Conservation (phyloP, 192 early-diverging fungal species). For the Backusella sp. region DNA sequence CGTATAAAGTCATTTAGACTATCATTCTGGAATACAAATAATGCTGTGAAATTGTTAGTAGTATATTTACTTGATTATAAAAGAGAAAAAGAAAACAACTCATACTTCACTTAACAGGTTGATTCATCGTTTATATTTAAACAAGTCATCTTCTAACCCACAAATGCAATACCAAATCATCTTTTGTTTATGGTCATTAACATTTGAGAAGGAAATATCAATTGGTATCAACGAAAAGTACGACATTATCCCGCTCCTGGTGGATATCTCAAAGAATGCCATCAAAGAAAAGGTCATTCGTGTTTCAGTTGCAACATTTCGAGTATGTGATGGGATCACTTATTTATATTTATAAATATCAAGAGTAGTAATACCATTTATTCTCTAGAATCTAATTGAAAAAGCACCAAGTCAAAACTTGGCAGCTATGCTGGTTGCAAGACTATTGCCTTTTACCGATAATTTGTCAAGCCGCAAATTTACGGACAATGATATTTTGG, state of each 20-base stretch:
- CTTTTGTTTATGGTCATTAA: too few relatives aligned
- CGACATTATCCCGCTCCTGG: slow-evolving; percentile 79
- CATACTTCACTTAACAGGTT: slow-evolving; percentile 41
- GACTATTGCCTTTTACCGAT: slow-evolving; percentile 71
- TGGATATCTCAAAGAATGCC: slow-evolving; percentile 89
- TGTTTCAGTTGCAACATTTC: slow-evolving; percentile 85
- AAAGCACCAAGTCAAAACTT: slow-evolving; percentile 81
- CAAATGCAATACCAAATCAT: slow-evolving; percentile 90
- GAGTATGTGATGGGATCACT: slow-evolving; percentile 39
- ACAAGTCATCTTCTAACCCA: slow-evolving; percentile 60
- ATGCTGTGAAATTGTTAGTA: slow-evolving; percentile 52
- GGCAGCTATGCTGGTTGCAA: slow-evolving; percentile 85
- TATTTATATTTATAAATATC: too few relatives aligned
- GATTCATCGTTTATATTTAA: slow-evolving; percentile 52
- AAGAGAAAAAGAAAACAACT: neutral
- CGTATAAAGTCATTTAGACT: slow-evolving; percentile 55
- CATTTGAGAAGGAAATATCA: too few relatives aligned
- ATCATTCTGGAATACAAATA: slow-evolving; percentile 57
- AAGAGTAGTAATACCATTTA: neutral
- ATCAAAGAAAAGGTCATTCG: slow-evolving; percentile 98
- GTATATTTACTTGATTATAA: neutral
- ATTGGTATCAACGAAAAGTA: slow-evolving; percentile 39
- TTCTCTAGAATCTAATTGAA: slow-evolving; percentile 68
- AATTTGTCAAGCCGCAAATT: slow-evolving; percentile 80
- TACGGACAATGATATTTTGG: slow-evolving; percentile 86